These are phyloP conservation scores for Aspergillus ellipticus DNA, from an alignment of 495 filamentous ascomycete species.

Conservation along the genomic window DNA sequence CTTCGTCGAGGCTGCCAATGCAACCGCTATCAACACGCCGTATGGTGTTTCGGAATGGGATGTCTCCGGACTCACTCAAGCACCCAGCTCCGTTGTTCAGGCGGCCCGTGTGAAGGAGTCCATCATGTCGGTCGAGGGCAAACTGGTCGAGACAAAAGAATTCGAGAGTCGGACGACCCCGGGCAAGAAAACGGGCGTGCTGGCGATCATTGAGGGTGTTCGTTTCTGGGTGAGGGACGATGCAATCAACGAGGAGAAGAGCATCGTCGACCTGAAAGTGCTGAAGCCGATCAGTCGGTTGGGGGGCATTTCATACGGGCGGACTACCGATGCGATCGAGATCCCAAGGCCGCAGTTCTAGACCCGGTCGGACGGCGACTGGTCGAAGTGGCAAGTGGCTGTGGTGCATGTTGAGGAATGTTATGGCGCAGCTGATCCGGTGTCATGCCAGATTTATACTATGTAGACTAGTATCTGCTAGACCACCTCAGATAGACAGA, in stretches of 20 bases:
- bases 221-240: conserved; percentile 89
- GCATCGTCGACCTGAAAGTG: conserved; percentile 64
- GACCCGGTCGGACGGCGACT: too few relatives aligned
- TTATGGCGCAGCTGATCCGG: not conserved
- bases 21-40: conserved; percentile 70
- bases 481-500: not conserved
- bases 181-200: conserved; percentile 66
- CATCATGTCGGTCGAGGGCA: conserved; percentile 76
- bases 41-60: conserved; percentile 80
- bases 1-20: conserved; percentile 86
- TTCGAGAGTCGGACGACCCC: conserved; percentile 65
- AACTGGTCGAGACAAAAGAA: conserved; percentile 68
- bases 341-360: conserved; percentile 58
- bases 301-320: conserved; percentile 80
- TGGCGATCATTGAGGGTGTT: conserved; percentile 80
- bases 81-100: conserved; percentile 61
- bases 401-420: not conserved
- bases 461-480: not conserved
- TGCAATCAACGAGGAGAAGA: conserved; percentile 73
- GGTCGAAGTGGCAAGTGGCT: not conserved
- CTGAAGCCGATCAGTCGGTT: conserved; percentile 73
- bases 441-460: not conserved
- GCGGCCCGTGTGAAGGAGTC: conserved; percentile 76
- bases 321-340: conserved; percentile 70
- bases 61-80: conserved; percentile 70